A percentile compares a stretch with the other conserved stretches of the same genome.
Conservation (phyloP, 305 asterid species). For the Coffea humblotiana region DNA sequence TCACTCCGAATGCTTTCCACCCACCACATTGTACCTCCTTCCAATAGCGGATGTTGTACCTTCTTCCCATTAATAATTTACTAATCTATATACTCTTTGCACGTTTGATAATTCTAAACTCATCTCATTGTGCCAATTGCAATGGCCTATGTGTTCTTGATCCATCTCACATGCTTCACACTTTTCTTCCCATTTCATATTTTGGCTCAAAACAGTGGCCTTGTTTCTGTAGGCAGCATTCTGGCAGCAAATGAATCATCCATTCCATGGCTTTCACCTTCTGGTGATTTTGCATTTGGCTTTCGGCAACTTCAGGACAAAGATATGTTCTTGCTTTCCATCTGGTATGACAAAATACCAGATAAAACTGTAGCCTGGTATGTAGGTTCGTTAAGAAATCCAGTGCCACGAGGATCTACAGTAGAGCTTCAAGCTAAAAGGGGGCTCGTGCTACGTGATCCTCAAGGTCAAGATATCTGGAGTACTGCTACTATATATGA, state of each 20-base stretch:
- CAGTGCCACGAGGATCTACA: conserved; percentile 24
- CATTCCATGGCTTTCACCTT: conserved; percentile 36
- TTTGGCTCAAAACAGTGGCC: conserved; percentile 31
- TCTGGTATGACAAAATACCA: conserved; percentile 35
- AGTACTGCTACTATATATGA: neutral
- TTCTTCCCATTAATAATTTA: too few species aligned
- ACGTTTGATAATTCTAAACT: too few species aligned
- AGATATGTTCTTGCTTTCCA: conserved; percentile 33
- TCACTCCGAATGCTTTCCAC: too few species aligned
- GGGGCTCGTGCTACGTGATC: conserved; percentile 30
- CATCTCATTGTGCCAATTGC: too few species aligned
- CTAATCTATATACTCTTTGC: too few species aligned
- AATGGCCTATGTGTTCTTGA: too few species aligned
- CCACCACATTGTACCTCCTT: too few species aligned
- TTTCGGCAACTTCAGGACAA: conserved; percentile 28
- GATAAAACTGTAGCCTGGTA: conserved; percentile 39
- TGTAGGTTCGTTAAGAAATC: conserved; percentile 13
- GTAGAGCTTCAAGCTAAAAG: conserved; percentile 14
- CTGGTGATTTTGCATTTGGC: conserved; percentile 41
- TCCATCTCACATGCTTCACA: neutral
- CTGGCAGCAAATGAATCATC: conserved; percentile 23
- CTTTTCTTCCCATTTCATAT: conserved; percentile 13
- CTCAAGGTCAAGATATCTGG: conserved; percentile 27
- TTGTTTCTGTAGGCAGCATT: conserved; percentile 20
- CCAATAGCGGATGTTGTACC: too few species aligned